Evolutionary conservation across 768 basidiomycete species (phyloP), one percentile per base, ranked within the genome.

Genomic region (Tephrocybe sp.): DNA sequence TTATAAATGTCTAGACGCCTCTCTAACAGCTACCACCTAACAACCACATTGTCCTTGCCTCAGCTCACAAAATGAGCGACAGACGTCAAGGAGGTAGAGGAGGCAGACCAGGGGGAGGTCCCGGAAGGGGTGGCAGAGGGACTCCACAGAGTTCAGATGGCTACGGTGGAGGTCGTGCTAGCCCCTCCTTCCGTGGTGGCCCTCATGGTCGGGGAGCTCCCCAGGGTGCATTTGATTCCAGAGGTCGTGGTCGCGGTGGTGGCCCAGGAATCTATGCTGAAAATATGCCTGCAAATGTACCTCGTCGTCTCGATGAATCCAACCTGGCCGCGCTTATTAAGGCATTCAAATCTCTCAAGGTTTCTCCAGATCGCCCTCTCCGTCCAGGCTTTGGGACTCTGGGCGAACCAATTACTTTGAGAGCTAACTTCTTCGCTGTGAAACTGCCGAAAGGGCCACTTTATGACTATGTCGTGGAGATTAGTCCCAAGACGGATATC

Each of bases 351-450:
- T 60, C 65, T 0, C 54, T 73, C 20, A 61, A 63, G 22, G 42
- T 65, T 30, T 56, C 62, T 2, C 65, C 68, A 4, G 68, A 68
- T 23, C 68, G 69, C 7, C 83, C 83, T 9, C 65, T 80, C 6
- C 74, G 83, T 16, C 81, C 83, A 1, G 80, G 80, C 0, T 87
- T 68, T 53, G 83, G 84, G 8, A 81, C 74, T 0, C 53, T 65
- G 3, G 84, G 84, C 20, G 69, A 46, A 8, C 55, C 71, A 0
- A 73, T 82, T 55, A 75, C 64, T 0, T 63, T 87, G 13, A 74
- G 86, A 1, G 73, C 84, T 17, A 87, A 87, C 60, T 85, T 85
- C 66, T 85, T 85, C 62, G 60, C 81, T 0, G 58, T 87, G 10
- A 72, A 62, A 30, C 58, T 78, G n/a, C 73, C 74, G 1, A 72